Conservation (phyloP, 2,329 filamentous ascomycete species). For the Colletotrichum chlorophyti region DNA sequence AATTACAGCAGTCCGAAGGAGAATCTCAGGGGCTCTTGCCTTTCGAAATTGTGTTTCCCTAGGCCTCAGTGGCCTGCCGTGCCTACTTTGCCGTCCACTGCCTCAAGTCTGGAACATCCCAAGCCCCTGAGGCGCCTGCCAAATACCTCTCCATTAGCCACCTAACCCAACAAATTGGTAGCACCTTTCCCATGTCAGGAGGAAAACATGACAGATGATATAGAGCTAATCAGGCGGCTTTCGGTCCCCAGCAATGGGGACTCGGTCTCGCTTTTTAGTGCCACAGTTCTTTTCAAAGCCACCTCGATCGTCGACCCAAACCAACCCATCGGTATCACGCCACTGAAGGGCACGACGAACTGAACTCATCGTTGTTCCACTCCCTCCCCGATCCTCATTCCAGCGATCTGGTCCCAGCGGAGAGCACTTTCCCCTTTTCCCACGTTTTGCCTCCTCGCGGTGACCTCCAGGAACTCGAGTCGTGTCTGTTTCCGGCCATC, state of each 20-base stretch:
- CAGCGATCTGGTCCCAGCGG: slow-evolving; percentile 15
- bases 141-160: not conserved
- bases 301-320: not conserved
- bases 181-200: not conserved
- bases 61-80: not conserved
- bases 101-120: slow-evolving; percentile 8
- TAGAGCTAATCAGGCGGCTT: not conserved
- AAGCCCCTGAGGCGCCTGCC: not conserved
- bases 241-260: not conserved
- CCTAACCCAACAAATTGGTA: slow-evolving; percentile 4
- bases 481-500: slow-evolving; percentile 14
- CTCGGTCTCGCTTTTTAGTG: not conserved
- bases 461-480: not conserved
- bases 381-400: not conserved
- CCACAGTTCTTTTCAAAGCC: not conserved
- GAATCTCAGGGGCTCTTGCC: no score
- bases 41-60: not conserved
- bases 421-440: slow-evolving; percentile 6
- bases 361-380: not conserved
- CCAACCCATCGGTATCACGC: slow-evolving; percentile 8
- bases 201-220: not conserved
- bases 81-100: not conserved
- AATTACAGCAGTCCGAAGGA: not conserved
- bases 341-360: slow-evolving; percentile 1
- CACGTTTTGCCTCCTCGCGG: slow-evolving; percentile 9